Percentiles rank a stretch among this genome's conserved stretches.
These are phyloP conservation scores for Lichtheimia hyalospora DNA, from an alignment of 371 early-diverging fungal species.

Conservation along the genomic window DNA sequence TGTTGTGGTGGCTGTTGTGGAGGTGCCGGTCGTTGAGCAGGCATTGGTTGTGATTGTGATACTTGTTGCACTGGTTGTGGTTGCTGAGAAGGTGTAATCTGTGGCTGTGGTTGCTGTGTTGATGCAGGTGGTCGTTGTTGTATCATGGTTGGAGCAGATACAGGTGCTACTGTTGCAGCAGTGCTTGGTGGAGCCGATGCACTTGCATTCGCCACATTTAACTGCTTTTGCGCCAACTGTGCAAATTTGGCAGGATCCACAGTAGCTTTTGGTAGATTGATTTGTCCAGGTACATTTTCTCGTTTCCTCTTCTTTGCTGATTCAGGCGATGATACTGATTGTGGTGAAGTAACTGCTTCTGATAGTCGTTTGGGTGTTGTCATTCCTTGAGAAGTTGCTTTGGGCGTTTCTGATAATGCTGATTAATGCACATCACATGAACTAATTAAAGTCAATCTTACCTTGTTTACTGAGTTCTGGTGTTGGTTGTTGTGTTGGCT, in stretches of 20 bases:
- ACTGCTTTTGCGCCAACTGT: constrained; percentile 22
- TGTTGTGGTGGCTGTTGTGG: constrained; percentile 19
- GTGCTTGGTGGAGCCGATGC: constrained; percentile 4
- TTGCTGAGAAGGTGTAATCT: constrained; percentile 5
- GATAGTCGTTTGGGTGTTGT: constrained; percentile 7
- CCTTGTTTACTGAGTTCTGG: neutral
- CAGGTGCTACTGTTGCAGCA: constrained; percentile 2
- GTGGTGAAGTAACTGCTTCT: constrained; percentile 25
- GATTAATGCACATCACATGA: neutral
- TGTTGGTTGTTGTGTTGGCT: constrained; percentile 4
- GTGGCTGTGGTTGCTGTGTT: constrained; percentile 14
- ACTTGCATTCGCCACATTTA: constrained; percentile 11
- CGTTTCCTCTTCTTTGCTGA: constrained; percentile 35
- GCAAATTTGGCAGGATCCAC: constrained; percentile 41
- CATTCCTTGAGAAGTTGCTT: neutral
- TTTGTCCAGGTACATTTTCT: constrained; percentile 42
- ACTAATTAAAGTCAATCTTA: neutral
- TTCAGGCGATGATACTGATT: constrained; percentile 24
- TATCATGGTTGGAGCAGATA: constrained; percentile 12
- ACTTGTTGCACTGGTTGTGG: constrained; percentile 14
- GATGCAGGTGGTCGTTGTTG: constrained; percentile 13
- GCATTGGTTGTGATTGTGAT: constrained; percentile 10
- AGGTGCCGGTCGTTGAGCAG: constrained; percentile 14
- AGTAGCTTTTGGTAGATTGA: constrained; percentile 36
- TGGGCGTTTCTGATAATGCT: neutral